Conservation (phyloP, 106 monocot genomes). For the Dioscorea zingiberensis region DNA sequence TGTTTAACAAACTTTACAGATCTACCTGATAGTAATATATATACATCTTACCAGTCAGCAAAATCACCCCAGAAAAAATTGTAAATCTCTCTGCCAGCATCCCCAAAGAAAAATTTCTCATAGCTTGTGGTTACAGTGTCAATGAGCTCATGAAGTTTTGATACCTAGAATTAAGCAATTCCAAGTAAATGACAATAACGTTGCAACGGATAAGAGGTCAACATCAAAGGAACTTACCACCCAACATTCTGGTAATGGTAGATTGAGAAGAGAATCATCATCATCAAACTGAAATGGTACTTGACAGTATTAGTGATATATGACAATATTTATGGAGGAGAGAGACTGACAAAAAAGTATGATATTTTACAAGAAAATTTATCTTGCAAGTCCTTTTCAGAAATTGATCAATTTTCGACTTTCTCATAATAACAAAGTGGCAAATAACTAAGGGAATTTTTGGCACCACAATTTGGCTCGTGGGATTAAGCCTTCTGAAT, state of each 20-base stretch:
- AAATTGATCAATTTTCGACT: too few relatives aligned
- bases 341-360: too few relatives aligned
- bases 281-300: slow-evolving; percentile 54
- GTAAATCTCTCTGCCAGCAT: slow-evolving; percentile 96
- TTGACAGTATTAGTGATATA: too few relatives aligned
- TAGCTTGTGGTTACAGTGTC: slow-evolving; percentile 79
- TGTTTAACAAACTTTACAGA: neutral
- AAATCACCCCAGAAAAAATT: slow-evolving; percentile 98
- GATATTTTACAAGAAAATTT: too few relatives aligned
- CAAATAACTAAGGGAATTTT: too few relatives aligned
- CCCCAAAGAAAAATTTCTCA: slow-evolving; percentile 93
- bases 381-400: too few relatives aligned
- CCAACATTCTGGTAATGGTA: slow-evolving; percentile 92
- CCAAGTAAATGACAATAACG: slow-evolving; percentile 6
- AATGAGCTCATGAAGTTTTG: slow-evolving; percentile 94
- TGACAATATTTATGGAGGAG: too few relatives aligned
- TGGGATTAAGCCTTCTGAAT: too few relatives aligned
- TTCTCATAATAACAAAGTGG: too few relatives aligned
- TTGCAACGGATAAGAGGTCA: neutral
- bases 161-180: slow-evolving; percentile 42
- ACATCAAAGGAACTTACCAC: slow-evolving; percentile 52
- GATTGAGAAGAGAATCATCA: slow-evolving; percentile 40
- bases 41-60: slow-evolving; percentile 77
- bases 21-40: neutral
- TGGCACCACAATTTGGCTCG: too few relatives aligned